Base-by-base conservation (phyloP, 805 yeast genomes). In the Candida ovalis region DNA sequence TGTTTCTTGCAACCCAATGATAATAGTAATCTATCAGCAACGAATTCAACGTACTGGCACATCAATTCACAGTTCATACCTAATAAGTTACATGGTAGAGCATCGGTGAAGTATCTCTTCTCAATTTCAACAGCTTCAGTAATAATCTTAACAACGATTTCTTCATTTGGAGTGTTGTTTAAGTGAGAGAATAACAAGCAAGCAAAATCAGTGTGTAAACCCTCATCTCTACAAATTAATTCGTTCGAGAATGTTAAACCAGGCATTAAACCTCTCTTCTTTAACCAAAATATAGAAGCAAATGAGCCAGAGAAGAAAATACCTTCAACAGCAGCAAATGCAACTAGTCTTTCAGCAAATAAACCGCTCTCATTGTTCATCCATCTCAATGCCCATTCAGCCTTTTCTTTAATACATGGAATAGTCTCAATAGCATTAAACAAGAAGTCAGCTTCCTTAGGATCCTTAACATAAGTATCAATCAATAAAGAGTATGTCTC, bases 311-410 rank as follows among this genome's bases (percentile, higher is more conserved):
- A 86, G 80, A 92, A 92, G 84, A 92, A 92, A 55, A 94, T 88
- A 76, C 99, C 99, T 75, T 92, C 99, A 51, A 92, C 96, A 53
- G 99, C 97, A 54, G 98, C 98, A 66, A 94, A 92, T 18, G 99
- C 99, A 53, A 94, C 95, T 63, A 92, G 80, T 70, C 99, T 86
- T 79, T 92, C 98, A 61, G 84, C 97, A 63, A 89, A 92, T 58
- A 90, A 77, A 17, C 97, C 96, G 50, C 86, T 85, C 36, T 82
- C 77, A 65, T 91, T 97, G 52, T 80, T 75, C 66, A 92, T 92
- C 99, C 99, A 92, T 76, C 96, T 85, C 69, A 92, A 75, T 47
- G 99, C 99, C 99, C 99, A 92, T 63, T 90, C 95, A 54, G 99
- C 99, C 78, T 92, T 92, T 79, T 88, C 89, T 73, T 84, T 87